Base-by-base conservation (phyloP, 2,329 filamentous ascomycete genomes). In the Pseudogymnoascus sp. region DNA sequence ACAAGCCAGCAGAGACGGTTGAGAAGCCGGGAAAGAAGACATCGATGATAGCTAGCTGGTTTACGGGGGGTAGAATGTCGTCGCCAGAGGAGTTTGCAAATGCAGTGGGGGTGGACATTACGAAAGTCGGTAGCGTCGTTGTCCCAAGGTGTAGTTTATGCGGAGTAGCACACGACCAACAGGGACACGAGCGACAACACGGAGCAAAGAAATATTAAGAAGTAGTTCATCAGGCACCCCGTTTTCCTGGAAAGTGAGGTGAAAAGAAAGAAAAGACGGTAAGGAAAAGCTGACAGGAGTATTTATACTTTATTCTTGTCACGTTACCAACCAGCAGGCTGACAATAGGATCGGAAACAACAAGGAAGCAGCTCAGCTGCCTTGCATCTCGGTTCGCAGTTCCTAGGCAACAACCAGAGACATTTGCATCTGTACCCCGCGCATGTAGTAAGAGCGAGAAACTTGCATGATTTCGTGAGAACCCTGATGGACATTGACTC, bases 11-110 rank as follows among this genome's bases (percentile, higher is more conserved):
- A 0, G 82, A 80, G 60, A 86, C 72, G 61, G 84, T 71, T 6
- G 82, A 82, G 70, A 87, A 86, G 16, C 86, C 85, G 0, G 86
- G 86, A 66, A 89, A 81, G 70, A 89, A 79, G 64, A 79, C 78
- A 68, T 89, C 85, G 32, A 89, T 74, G 12, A 84, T 78, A 77
- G 6, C 77, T 71, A 50, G 43, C 22, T 50, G 43, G 2, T 50
- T 50, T 14, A 30, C 22, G 11, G 43, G 43, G 9, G 43, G 43
- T 7, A 50, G 14, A 2, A 50, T 4, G 14, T 30, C 43, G 14
- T 50, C 43, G 22, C 22, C n/a, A 7, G 43, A 50, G 43, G 25
- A 22, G 43, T 50, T 50, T 50, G 43, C 43, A 25, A 50, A 50
- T 11, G 22, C 4, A 1, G 43, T 50, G 8, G 43, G 43, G n/a